Base-by-base conservation (phyloP, 2,329 filamentous ascomycete genomes). In the Myriosclerotinia duriaeana region DNA sequence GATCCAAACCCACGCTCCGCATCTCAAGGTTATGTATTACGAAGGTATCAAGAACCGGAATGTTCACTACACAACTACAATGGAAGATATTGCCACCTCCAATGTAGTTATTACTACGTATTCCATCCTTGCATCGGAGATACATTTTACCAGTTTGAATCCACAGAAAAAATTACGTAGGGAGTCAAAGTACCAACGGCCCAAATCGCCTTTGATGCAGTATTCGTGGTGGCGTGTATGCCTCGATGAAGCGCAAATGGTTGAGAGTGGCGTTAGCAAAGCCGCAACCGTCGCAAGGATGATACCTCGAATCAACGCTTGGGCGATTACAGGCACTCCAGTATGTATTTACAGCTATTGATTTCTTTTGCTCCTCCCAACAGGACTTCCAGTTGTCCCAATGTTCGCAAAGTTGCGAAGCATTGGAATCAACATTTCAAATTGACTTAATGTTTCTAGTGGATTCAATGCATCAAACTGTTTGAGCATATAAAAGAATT, bases 241-340 rank as follows among this genome's bases (percentile, higher is more conserved):
- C 64, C 81, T 90, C 1, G 88, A 90, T 67, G 93, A 89, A 80
- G 88, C 94, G 0, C 95, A 99, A 74, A 96, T 97, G 90, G 88
- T 98, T 53, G 94, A 98, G 76, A 94, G 87, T 71, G 92, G 93
- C 44, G 88, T 96, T 5, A 93, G 87, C 72, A 89, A 92, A 71
- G 91, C 94, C 38, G 93, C 95, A 1, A 86, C 84, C 56, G 87
- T 97, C 17, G 93, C 93, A 46, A 86, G 88, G 52, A 80, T 89
- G 36, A 89, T 99, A 68, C 93, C 94, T 54, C 85, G 95, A 38
- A 79, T 91, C 70, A 93, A 97, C 78, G 89, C 92, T 2, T 98
- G 95, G 95, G 93, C 90, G 17, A 88, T 99, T 52, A 94, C 92
- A 0, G 95, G 92, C 53, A 99, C 95, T 0, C 95, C 95, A 0